Percentiles rank a stretch among this genome's conserved stretches.
These are phyloP conservation scores for Suhomyces bokatorum DNA, from an alignment of 1,139 yeast species.

Conservation along the genomic window DNA sequence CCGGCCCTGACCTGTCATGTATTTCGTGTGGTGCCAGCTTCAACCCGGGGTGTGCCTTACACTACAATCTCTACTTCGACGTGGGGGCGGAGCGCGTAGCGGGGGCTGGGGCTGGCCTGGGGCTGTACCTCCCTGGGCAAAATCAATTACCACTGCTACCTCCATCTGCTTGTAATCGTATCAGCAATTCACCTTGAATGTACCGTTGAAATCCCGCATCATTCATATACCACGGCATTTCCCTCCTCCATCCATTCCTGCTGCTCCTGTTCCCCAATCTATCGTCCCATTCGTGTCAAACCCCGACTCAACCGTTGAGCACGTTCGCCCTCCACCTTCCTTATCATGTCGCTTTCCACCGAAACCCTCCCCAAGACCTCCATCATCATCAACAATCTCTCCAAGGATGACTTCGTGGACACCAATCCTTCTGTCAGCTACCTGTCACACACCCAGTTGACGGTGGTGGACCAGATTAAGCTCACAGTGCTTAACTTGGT, in stretches of 20 bases:
- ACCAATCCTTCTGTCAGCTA: neutral
- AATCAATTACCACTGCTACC: neutral
- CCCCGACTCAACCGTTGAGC: neutral
- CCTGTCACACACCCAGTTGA: constrained; percentile 14
- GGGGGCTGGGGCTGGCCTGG: neutral
- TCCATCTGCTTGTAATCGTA: neutral
- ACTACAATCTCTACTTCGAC: constrained; percentile 40
- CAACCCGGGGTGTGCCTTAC: constrained; percentile 42
- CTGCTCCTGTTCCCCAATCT: neutral
- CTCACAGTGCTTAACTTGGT: constrained; percentile 31
- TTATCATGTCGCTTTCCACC: constrained; percentile 9
- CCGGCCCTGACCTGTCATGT: constrained; percentile 24
- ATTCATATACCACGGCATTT: neutral
- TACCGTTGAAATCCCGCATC: neutral
- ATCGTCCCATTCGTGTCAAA: neutral
- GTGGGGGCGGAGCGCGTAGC: constrained; percentile 6
- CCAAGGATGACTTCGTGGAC: constrained; percentile 32
- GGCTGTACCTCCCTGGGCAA: too few relatives aligned
- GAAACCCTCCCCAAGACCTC: constrained; percentile 28
- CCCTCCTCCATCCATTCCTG: neutral
- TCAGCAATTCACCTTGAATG: neutral
- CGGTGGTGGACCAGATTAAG: constrained; percentile 41
- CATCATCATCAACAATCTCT: constrained; percentile 39
- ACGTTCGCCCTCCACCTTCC: neutral
- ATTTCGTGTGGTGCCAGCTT: constrained; percentile 29